Conservation (phyloP, 2,329 filamentous ascomycete species). For the Pseudogymnoascus sp. region DNA sequence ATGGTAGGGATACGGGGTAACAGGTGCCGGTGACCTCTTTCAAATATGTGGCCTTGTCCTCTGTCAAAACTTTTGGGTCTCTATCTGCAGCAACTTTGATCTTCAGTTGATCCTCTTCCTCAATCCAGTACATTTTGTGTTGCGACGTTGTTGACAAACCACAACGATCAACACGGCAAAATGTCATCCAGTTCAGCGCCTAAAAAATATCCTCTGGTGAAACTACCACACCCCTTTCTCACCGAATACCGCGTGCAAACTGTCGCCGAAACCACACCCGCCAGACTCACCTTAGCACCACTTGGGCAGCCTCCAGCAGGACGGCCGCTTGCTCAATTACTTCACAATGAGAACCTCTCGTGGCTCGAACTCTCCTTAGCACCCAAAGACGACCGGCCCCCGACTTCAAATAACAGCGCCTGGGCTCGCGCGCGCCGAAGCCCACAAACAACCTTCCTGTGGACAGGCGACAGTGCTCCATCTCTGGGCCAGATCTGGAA, state of each 20-base stretch:
- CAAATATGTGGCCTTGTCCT: conserved; percentile 4
- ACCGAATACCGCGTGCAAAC: conserved; percentile 20
- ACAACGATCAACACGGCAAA: not conserved
- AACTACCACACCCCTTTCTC: conserved; percentile 19
- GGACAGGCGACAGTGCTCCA: conserved; percentile 27
- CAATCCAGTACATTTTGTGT: not conserved
- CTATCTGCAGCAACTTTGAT: conserved; percentile 3
- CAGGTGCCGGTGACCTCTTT: not conserved
- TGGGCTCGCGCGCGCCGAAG: conserved; percentile 31
- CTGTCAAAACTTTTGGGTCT: not conserved
- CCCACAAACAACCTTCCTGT: conserved; percentile 29
- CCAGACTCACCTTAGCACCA: conserved; percentile 14
- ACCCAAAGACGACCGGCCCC: conserved; percentile 19
- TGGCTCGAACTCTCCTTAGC: conserved; percentile 25
- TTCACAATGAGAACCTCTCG: conserved; percentile 27
- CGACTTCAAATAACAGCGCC: conserved; percentile 31
- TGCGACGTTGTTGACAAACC: conserved; percentile 7
- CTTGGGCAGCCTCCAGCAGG: conserved; percentile 14
- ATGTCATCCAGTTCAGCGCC: conserved; percentile 11
- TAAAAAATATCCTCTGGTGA: conserved; percentile 18
- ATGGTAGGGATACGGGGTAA: not conserved
- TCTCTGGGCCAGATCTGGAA: conserved; percentile 34
- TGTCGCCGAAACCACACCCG: conserved; percentile 11
- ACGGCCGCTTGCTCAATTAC: conserved; percentile 18
- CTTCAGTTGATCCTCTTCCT: not conserved